Evolutionary conservation across 169 alveolate species (phyloP).

Genomic region (Plasmodium coatneyi): DNA sequence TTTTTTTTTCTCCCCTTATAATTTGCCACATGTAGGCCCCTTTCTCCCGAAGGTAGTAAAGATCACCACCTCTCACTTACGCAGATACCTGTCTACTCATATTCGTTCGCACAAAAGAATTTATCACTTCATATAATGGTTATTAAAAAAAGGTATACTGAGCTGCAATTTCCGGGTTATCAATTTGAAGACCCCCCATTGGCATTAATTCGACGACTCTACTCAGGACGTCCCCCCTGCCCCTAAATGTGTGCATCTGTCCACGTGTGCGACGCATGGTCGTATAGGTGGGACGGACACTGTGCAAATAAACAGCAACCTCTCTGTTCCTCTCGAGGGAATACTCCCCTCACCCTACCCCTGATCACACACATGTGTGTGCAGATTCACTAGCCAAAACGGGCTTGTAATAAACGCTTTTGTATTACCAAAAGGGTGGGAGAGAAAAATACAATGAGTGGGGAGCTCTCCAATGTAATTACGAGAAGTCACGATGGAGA

Average conservation of each 20-base stretch:
- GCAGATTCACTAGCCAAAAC: slow-evolving; percentile 1
- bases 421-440: neutral
- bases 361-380: neutral
- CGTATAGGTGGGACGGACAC: neutral
- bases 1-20: too few species aligned
- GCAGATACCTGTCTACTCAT: neutral
- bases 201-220: neutral
- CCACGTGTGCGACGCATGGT: neutral
- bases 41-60: neutral
- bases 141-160: neutral
- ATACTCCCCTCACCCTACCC: neutral
- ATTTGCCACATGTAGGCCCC: neutral
- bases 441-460: slow-evolving; percentile 37
- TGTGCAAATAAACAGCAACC: neutral
- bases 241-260: neutral
- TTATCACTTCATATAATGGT: neutral
- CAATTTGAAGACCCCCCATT: neutral
- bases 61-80: neutral
- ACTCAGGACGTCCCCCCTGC: neutral
- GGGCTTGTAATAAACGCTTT: neutral
- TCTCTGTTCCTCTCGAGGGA: neutral
- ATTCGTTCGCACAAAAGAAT: neutral
- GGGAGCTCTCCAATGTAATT: slow-evolving; percentile 12
- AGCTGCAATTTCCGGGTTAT: neutral
- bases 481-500: slow-evolving; percentile 38